phyloP scores from a whole-genome alignment of 2,329 filamentous ascomycete species.

The Phyllosticta paracitricarpa region DNA sequence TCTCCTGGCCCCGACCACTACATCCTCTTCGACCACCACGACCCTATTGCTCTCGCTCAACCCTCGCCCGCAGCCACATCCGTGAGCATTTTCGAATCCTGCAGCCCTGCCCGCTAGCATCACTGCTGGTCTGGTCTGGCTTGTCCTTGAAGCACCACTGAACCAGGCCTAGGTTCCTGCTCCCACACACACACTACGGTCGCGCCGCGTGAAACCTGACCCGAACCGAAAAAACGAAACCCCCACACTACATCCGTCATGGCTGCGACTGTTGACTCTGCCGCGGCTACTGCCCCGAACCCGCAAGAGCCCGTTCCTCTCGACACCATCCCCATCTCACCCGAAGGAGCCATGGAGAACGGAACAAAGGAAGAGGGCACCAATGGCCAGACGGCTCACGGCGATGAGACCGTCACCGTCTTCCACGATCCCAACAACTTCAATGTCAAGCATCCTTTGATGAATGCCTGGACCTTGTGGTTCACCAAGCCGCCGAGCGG shows the following conservation, averaged over 20 bases:
- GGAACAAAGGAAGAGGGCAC: constrained; percentile 31
- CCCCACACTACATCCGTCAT: not conserved
- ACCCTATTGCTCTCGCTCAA: not conserved
- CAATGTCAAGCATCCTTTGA: constrained; percentile 97
- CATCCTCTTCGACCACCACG: not conserved
- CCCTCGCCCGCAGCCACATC: not conserved
- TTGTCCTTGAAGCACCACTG: constrained; percentile 9
- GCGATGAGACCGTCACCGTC: constrained; percentile 68
- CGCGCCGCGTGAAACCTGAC: not conserved
- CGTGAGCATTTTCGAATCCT: constrained; percentile 6
- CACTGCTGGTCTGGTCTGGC: not conserved
- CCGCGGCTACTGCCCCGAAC: constrained; percentile 21
- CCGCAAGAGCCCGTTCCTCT: constrained; percentile 42
- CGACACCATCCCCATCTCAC: constrained; percentile 47
- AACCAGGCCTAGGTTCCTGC: constrained; percentile 4
- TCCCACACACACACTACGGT: not conserved
- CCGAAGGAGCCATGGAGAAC: constrained; percentile 36
- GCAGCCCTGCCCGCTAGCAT: not conserved
- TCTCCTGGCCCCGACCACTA: not conserved
- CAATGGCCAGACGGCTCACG: constrained; percentile 28
- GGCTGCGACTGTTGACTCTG: constrained; percentile 2
- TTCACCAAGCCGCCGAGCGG: constrained; percentile 96
- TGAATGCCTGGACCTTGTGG: constrained; percentile 98
- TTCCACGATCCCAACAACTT: constrained; percentile 99
- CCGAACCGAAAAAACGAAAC: not conserved